phyloP scores from a whole-genome alignment of 805 yeast species.

The Groenewaldozyma salmanticensis region DNA sequence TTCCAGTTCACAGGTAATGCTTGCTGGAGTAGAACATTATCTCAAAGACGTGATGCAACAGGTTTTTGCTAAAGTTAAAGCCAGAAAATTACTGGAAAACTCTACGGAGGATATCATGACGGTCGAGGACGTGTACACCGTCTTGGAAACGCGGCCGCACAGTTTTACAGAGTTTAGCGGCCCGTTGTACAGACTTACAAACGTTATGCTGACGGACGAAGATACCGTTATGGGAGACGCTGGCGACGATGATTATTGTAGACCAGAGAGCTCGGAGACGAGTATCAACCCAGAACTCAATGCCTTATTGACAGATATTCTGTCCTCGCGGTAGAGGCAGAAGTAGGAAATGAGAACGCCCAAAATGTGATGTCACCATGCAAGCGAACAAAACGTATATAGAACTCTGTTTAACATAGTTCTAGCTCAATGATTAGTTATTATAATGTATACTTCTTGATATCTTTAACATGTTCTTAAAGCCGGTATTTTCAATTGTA shows the following conservation, averaged over 20 bases:
- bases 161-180: conserved; percentile 27
- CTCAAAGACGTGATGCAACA: conserved; percentile 64
- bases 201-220: conserved; percentile 28
- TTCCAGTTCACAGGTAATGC: conserved; percentile 67
- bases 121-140: conserved; percentile 27
- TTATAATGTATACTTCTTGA: too few species aligned
- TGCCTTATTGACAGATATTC: background rate
- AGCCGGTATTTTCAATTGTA: too few species aligned
- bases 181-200: conserved; percentile 26
- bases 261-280: too few species aligned
- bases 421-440: too few species aligned
- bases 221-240: background rate
- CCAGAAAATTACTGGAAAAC: conserved; percentile 38
- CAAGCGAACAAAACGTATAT: too few species aligned
- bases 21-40: conserved; percentile 76
- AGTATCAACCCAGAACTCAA: background rate
- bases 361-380: too few species aligned
- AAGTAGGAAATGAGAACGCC: background rate
- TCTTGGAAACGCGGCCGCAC: conserved; percentile 26
- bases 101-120: conserved; percentile 27
- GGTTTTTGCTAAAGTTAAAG: conserved; percentile 61
- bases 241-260: background rate
- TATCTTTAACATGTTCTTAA: too few species aligned
- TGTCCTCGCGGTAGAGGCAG: background rate
- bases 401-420: too few species aligned